Percentiles rank a stretch among this genome's conserved stretches.
phyloP scores from a whole-genome alignment of 1,284 basidiomycete genomes.

The Cutaneotrichosporon sp. region DNA sequence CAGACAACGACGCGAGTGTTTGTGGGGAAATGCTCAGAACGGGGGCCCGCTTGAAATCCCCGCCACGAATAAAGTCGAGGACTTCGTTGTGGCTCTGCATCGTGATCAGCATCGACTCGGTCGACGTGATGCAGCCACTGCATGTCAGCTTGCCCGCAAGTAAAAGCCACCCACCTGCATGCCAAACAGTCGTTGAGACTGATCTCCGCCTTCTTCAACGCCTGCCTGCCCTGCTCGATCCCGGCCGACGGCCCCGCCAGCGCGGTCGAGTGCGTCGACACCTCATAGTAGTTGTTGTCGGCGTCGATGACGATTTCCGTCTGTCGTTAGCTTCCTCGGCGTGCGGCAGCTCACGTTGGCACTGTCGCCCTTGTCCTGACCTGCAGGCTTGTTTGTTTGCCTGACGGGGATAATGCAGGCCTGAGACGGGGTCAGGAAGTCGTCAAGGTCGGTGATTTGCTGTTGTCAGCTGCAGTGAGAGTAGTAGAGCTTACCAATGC shows the following conservation, averaged over 20 bases:
- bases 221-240: conserved; percentile 49
- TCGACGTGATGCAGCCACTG: conserved; percentile 96
- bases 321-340: conserved; percentile 31
- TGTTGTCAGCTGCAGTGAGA: conserved; percentile 9
- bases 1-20: conserved; percentile 80
- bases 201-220: conserved; percentile 86
- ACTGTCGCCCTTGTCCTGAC: conserved; percentile 14
- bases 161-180: conserved; percentile 46
- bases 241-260: conserved; percentile 29
- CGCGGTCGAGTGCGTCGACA: conserved; percentile 33
- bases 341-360: conserved; percentile 5
- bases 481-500: conserved; percentile 60
- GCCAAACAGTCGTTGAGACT: conserved; percentile 83
- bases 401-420: conserved; percentile 93
- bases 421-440: conserved; percentile 95
- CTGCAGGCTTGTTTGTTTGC: conserved; percentile 20
- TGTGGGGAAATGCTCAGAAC: conserved; percentile 89
- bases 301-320: conserved; percentile 83
- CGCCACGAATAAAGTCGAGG: conserved; percentile 59
- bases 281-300: conserved; percentile 48
- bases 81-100: conserved; percentile 93
- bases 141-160: neutral
- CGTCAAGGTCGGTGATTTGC: conserved; percentile 79
- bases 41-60: conserved; percentile 55
- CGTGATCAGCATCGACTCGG: conserved; percentile 95